phyloP scores from a whole-genome alignment of 116 monocot genomes.

The Papilionanthe hybrid region DNA sequence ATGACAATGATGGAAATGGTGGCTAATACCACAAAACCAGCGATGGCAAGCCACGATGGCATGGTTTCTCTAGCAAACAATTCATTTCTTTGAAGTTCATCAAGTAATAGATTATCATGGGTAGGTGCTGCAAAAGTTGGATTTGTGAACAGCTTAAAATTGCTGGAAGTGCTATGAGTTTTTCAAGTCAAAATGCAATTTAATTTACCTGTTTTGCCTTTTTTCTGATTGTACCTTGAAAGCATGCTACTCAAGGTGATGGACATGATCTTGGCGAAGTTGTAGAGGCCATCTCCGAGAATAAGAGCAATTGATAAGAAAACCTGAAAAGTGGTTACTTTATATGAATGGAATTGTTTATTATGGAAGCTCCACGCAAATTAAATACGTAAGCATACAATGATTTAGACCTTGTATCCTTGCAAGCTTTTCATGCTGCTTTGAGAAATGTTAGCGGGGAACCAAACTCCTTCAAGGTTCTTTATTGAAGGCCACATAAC shows the following conservation, averaged over 20 bases:
- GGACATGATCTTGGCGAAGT: conserved; percentile 36
- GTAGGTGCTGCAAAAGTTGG: conserved; percentile 9
- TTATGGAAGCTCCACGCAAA: neutral
- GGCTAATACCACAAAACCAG: conserved; percentile 22
- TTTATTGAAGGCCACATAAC: conserved; percentile 45
- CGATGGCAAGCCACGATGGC: conserved; percentile 1
- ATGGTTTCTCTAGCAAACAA: conserved; percentile 15
- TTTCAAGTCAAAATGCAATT: neutral
- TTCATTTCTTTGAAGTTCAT: conserved; percentile 43
- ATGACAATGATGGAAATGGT: conserved; percentile 17
- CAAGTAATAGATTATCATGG: conserved; percentile 13
- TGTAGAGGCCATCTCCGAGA: conserved; percentile 54
- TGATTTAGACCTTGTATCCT: conserved; percentile 39
- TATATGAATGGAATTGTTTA: neutral
- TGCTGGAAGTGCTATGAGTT: too few relatives aligned
- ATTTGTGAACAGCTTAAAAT: neutral
- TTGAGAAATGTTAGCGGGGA: conserved; percentile 22
- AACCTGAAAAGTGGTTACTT: conserved; percentile 20
- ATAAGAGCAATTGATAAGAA: conserved; percentile 52
- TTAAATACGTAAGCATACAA: neutral
- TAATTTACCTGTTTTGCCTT: conserved; percentile 26
- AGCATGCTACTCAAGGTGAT: conserved; percentile 37
- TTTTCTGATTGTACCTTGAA: conserved; percentile 12
- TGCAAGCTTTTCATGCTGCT: conserved; percentile 46
- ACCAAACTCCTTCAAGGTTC: conserved; percentile 41